phyloP scores from a whole-genome alignment of 768 basidiomycete species.

The Suillus fuscotomentosus region DNA sequence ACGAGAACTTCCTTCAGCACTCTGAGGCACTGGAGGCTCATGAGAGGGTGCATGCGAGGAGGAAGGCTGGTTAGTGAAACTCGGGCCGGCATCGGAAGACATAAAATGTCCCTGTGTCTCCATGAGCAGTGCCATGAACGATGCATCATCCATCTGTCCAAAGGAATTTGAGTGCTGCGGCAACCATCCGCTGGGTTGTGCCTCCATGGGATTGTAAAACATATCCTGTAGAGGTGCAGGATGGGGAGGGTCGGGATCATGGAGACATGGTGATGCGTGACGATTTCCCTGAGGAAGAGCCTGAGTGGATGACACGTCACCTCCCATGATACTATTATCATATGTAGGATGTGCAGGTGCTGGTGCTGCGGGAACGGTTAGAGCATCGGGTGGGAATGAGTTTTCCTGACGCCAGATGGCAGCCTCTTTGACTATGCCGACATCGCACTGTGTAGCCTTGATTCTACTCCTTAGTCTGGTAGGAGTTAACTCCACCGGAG shows the following conservation, averaged over 20 bases:
- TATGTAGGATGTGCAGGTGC: not conserved
- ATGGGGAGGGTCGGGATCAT: not conserved
- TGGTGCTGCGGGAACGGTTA: too few relatives aligned
- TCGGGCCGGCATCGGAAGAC: not conserved
- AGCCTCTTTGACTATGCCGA: not conserved
- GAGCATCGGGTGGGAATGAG: too few relatives aligned
- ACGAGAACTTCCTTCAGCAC: not conserved
- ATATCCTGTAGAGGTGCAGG: not conserved
- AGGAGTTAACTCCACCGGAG: not conserved
- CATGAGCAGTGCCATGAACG: not conserved
- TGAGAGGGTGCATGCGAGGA: not conserved
- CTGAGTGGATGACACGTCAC: not conserved
- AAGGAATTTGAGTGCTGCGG: not conserved
- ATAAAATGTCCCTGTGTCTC: not conserved
- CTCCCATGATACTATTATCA: not conserved
- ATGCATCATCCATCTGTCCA: not conserved
- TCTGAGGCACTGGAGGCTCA: not conserved
- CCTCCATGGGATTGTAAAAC: not conserved
- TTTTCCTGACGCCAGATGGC: not conserved
- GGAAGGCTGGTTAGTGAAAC: not conserved
- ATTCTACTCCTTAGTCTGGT: not conserved
- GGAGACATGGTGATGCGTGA: not conserved
- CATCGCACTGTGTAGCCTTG: not conserved
- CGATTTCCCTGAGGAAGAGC: not conserved
- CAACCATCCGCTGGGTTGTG: not conserved